Percentiles rank a stretch among this genome's conserved stretches.
Evolutionary conservation across 2,329 filamentous ascomycete species (phyloP).

Genomic region (Rosellinia necatrix): DNA sequence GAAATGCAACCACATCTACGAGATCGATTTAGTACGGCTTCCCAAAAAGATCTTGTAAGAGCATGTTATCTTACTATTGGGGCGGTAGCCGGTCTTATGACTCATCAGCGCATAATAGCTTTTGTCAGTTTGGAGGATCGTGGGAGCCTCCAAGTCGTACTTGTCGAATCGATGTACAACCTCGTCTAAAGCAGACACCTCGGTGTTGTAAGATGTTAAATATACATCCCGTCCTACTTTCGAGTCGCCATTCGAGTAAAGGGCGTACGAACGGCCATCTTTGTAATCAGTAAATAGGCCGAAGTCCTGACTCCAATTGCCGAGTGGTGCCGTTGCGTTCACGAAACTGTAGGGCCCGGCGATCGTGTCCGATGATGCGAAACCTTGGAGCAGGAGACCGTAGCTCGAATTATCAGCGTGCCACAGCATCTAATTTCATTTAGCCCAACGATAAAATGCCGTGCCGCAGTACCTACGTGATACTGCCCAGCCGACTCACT

Average conservation of each 20-base stretch:
- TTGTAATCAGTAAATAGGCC: constrained; percentile 65
- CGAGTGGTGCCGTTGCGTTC: constrained; percentile 58
- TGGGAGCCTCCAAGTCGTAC: constrained; percentile 64
- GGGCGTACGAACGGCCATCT: constrained; percentile 57
- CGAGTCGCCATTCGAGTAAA: constrained; percentile 64
- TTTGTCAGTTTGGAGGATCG: constrained; percentile 62
- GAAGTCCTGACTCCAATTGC: constrained; percentile 68
- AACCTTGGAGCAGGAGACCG: constrained; percentile 59
- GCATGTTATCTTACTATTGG: constrained; percentile 49
- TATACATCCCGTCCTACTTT: constrained; percentile 61
- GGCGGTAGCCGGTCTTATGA: constrained; percentile 67
- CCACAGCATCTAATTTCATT: constrained; percentile 55
- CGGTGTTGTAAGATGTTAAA: constrained; percentile 57
- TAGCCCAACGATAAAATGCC: not conserved
- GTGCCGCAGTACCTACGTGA: constrained; percentile 48
- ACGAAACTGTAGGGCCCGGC: constrained; percentile 60
- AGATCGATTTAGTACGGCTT: not conserved
- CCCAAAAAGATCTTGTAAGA: not conserved
- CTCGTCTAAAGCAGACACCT: constrained; percentile 55
- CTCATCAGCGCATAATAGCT: constrained; percentile 66
- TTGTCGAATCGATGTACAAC: constrained; percentile 62
- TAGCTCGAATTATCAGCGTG: constrained; percentile 64
- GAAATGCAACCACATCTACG: constrained; percentile 57
- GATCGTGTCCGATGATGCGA: constrained; percentile 57
- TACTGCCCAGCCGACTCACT: constrained; percentile 59